phyloP scores from a whole-genome alignment of 169 alveolate species.

The Cryptosporidium parvum region DNA sequence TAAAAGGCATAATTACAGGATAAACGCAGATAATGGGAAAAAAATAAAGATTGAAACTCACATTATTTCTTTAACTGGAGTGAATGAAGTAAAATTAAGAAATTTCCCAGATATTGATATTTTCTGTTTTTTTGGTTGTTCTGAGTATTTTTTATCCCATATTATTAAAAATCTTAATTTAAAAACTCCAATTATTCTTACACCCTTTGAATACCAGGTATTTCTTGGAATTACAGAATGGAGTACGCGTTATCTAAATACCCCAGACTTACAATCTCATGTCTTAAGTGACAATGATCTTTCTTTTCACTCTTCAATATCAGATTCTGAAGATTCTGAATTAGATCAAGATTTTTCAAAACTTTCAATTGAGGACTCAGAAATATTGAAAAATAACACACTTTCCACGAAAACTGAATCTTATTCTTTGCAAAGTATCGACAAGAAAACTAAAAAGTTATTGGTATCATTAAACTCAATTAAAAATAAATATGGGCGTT shows the following conservation, averaged over 20 bases:
- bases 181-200: constrained; percentile 38
- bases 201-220: constrained; percentile 42
- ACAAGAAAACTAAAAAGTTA: background rate
- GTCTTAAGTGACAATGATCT: background rate
- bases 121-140: constrained; percentile 64
- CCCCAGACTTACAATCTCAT: background rate
- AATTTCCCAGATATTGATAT: constrained; percentile 60
- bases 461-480: background rate
- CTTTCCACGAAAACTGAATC: background rate
- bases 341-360: background rate
- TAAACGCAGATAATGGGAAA: constrained; percentile 5
- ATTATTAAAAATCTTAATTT: constrained; percentile 7
- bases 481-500: background rate
- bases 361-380: background rate
- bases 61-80: constrained; percentile 32
- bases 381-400: background rate
- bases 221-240: constrained; percentile 63
- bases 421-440: constrained; percentile 2
- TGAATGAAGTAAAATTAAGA: constrained; percentile 57
- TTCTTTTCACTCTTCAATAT: background rate
- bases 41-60: constrained; percentile 38
- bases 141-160: constrained; percentile 31
- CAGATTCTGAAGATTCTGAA: constrained; percentile 31
- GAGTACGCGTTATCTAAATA: constrained; percentile 25
- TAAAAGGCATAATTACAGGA: constrained; percentile 1